phyloP scores from a whole-genome alignment of 805 yeast species.

The Starmera quercuum region DNA sequence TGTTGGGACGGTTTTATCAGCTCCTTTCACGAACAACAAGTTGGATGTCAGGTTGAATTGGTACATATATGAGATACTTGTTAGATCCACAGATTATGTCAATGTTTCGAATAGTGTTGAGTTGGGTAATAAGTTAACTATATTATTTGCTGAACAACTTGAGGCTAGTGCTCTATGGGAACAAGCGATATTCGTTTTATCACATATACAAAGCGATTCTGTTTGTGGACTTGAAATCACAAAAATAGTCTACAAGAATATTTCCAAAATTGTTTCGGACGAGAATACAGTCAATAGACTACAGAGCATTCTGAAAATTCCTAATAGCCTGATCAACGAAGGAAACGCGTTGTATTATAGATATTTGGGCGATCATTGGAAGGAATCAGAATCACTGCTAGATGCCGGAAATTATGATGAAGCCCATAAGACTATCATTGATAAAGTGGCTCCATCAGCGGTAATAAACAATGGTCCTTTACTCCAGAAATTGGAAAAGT shows the following conservation, averaged over 20 bases:
- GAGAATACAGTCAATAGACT: constrained; percentile 26
- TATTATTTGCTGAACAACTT: constrained; percentile 44
- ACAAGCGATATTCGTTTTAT: constrained; percentile 56
- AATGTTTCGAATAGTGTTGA: constrained; percentile 14
- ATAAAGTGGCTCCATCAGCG: constrained; percentile 64
- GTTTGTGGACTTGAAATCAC: constrained; percentile 34
- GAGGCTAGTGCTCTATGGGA: constrained; percentile 38
- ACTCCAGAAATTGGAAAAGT: constrained; percentile 21
- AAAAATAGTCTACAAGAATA: constrained; percentile 18
- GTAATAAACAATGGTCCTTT: constrained; percentile 41
- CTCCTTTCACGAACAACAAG: constrained; percentile 6
- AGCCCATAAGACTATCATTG: constrained; percentile 54
- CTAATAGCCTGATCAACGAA: constrained; percentile 39
- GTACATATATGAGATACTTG: constrained; percentile 40
- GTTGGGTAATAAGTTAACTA: constrained; percentile 30
- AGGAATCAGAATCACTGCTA: constrained; percentile 54
- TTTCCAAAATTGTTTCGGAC: constrained; percentile 11
- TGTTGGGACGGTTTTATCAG: constrained; percentile 9
- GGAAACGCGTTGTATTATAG: constrained; percentile 54
- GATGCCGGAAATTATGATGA: constrained; percentile 51
- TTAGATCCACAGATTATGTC: constrained; percentile 22
- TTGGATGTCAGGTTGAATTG: constrained; percentile 39
- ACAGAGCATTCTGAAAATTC: constrained; percentile 35
- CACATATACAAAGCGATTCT: constrained; percentile 45
- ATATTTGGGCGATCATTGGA: constrained; percentile 40